Percentiles rank a stretch among this genome's conserved stretches.
Evolutionary conservation across 1,284 basidiomycete genomes (phyloP).

Genomic region (Sanghuangporus sanghuang): DNA sequence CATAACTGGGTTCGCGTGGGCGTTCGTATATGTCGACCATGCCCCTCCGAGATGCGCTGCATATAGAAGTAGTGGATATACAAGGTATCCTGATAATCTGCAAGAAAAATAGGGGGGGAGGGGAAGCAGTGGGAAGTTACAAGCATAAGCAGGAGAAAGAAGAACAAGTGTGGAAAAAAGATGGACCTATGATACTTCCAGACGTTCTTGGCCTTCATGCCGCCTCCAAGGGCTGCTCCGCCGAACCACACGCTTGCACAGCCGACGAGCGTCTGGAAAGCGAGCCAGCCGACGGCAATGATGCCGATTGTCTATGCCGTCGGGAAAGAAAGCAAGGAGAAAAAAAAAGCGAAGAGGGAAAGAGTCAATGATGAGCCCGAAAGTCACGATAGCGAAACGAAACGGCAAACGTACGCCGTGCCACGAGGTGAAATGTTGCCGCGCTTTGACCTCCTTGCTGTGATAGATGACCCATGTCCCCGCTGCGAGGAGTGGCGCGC

Average conservation of each 20-base stretch:
- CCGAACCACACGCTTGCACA: conserved; percentile 66
- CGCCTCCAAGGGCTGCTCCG: conserved; percentile 60
- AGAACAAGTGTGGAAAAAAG: neutral
- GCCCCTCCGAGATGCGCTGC: conserved; percentile 60
- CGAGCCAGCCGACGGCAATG: conserved; percentile 46
- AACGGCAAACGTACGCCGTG: conserved; percentile 50
- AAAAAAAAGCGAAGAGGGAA: neutral
- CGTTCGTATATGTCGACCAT: conserved; percentile 52
- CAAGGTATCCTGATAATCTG: conserved; percentile 61
- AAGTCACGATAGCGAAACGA: neutral
- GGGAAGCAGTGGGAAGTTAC: neutral
- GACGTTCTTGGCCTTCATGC: conserved; percentile 55
- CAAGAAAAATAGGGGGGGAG: neutral
- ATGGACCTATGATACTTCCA: conserved; percentile 73
- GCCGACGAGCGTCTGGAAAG: conserved; percentile 51
- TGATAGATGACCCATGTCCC: conserved; percentile 51
- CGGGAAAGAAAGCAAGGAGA: conserved; percentile 8
- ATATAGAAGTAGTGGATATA: conserved; percentile 49
- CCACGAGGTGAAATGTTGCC: conserved; percentile 58
- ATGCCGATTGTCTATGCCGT: conserved; percentile 48
- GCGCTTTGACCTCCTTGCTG: conserved; percentile 45
- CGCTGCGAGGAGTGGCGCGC: conserved; percentile 46
- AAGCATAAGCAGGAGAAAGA: neutral
- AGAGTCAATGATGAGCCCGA: neutral
- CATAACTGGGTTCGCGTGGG: conserved; percentile 33